Conservation (phyloP, 805 yeast species). For the Pachysolen tannophilus region DNA sequence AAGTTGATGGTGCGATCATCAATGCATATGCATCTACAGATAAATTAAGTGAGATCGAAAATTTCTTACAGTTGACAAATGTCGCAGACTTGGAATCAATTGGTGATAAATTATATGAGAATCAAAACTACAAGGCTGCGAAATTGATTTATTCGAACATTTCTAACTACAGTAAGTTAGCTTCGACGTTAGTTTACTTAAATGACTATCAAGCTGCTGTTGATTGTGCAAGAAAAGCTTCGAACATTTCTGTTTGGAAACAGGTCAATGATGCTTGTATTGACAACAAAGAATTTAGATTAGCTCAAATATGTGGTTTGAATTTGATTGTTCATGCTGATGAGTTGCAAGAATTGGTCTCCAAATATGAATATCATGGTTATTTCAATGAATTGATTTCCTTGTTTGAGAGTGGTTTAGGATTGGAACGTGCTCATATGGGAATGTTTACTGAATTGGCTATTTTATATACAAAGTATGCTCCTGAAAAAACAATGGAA, state of each 20-base stretch:
- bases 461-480: constrained; percentile 80
- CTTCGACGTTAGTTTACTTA: constrained; percentile 90
- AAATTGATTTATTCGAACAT: constrained; percentile 78
- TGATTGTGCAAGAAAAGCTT: constrained; percentile 97
- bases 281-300: constrained; percentile 87
- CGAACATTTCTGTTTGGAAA: constrained; percentile 91
- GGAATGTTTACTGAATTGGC: constrained; percentile 99
- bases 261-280: constrained; percentile 96
- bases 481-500: constrained; percentile 87
- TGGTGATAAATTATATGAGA: constrained; percentile 84
- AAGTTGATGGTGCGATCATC: constrained; percentile 86
- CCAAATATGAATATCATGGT: constrained; percentile 81
- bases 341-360: constrained; percentile 84
- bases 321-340: constrained; percentile 96
- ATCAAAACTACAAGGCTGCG: constrained; percentile 85
- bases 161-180: constrained; percentile 92
- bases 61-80: constrained; percentile 75
- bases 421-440: constrained; percentile 98
- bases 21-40: constrained; percentile 78
- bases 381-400: constrained; percentile 88
- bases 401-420: constrained; percentile 90
- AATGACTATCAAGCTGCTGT: constrained; percentile 95
- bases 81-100: constrained; percentile 88
- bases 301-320: constrained; percentile 98
- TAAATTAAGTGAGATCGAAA: constrained; percentile 73